Conservation (phyloP, 2,329 filamentous ascomycete genomes). For the Helotiales sp. region DNA sequence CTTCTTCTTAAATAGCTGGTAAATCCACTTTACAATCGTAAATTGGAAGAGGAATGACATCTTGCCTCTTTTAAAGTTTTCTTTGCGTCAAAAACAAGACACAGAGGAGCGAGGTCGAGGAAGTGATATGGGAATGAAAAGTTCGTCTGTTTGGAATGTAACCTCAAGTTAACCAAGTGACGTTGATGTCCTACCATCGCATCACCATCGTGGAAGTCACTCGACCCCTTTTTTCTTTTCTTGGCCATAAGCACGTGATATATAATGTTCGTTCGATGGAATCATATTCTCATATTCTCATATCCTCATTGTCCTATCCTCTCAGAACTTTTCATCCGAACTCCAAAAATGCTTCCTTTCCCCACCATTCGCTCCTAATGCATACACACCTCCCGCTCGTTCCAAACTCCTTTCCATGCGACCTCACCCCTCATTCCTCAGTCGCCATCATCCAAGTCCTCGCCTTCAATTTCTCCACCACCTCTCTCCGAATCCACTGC, state of each 20-base stretch:
- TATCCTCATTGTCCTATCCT: not conserved
- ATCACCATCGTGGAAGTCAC: not conserved
- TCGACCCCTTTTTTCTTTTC: not conserved
- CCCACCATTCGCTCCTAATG: constrained; percentile 1
- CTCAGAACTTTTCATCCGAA: not conserved
- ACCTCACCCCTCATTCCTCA: constrained; percentile 10
- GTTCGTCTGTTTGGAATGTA: too few species aligned
- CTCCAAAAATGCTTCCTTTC: not conserved
- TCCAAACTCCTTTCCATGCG: not conserved
- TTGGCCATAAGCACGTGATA: not conserved
- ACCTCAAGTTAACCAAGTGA: too few species aligned
- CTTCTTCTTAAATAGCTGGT: not conserved
- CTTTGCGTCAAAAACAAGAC: too few species aligned
- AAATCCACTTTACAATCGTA: constrained; percentile 1
- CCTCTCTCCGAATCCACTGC: constrained; percentile 56
- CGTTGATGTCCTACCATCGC: too few species aligned
- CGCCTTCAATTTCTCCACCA: constrained; percentile 54
- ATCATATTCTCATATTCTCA: not conserved
- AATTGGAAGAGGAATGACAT: not conserved
- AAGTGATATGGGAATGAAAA: too few species aligned
- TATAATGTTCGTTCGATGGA: not conserved
- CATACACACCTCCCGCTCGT: not conserved
- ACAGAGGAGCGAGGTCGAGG: too few species aligned
- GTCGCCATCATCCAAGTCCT: constrained; percentile 44
- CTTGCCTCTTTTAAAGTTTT: too few species aligned